Evolutionary conservation across 345 rosid species (phyloP).

Genomic region (Syzygium jambos): DNA sequence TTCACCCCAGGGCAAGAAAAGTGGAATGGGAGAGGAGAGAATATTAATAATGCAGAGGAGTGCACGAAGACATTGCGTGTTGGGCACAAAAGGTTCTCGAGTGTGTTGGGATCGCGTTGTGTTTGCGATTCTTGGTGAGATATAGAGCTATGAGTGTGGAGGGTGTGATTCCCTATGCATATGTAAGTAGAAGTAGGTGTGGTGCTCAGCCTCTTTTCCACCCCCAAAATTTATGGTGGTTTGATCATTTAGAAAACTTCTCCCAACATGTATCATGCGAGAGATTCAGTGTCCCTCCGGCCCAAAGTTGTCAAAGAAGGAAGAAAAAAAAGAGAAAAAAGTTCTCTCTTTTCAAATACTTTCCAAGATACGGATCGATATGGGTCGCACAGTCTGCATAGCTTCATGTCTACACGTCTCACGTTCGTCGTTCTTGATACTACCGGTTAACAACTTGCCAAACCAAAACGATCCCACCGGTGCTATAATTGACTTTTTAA

Average conservation of each 20-base stretch:
- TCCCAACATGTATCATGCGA: not conserved
- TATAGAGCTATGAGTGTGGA: not conserved
- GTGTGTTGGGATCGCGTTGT: conserved; percentile 11
- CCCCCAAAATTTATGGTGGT: conserved; percentile 16
- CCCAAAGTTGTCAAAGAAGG: not conserved
- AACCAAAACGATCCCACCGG: not conserved
- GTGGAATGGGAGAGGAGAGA: conserved; percentile 6
- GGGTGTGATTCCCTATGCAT: conserved; percentile 31
- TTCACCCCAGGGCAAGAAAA: not conserved
- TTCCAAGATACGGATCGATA: not conserved
- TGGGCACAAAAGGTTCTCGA: conserved; percentile 26
- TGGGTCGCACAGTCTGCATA: not conserved
- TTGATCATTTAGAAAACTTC: not conserved
- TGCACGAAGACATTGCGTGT: conserved; percentile 66
- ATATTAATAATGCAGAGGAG: conserved; percentile 25
- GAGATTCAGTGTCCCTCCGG: not conserved
- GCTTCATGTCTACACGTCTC: not conserved
- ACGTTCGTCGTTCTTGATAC: not conserved
- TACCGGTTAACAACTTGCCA: not conserved
- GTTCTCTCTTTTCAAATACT: not conserved
- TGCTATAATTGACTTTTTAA: not conserved
- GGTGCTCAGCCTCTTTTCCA: conserved; percentile 9
- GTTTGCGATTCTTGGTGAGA: not conserved
- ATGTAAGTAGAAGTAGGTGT: not conserved
- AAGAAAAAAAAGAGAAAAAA: not conserved